A percentile compares a stretch with the other conserved stretches of the same genome.
phyloP scores from a whole-genome alignment of 1,139 yeast genomes.

The Pichia sp. region DNA sequence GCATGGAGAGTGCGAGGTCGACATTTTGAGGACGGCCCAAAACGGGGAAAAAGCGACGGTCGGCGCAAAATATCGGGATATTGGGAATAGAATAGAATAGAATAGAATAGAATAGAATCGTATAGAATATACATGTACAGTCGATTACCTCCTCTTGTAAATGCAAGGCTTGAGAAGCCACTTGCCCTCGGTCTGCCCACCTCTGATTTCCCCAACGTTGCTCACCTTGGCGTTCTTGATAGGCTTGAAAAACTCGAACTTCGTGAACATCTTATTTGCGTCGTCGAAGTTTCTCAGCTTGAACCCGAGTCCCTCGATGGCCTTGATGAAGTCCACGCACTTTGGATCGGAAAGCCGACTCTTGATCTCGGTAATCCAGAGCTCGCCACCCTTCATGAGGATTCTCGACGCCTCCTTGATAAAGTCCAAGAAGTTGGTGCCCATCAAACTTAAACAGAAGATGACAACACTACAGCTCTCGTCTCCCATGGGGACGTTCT shows the following conservation, averaged over 20 bases:
- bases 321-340: constrained; percentile 73
- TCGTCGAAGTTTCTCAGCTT: constrained; percentile 87
- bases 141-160: constrained; percentile 71
- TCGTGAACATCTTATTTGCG: constrained; percentile 85
- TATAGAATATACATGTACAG: not conserved
- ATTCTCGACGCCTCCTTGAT: constrained; percentile 85
- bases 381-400: constrained; percentile 83
- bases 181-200: constrained; percentile 66
- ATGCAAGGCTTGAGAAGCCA: constrained; percentile 95
- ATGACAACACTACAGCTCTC: constrained; percentile 78
- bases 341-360: constrained; percentile 72
- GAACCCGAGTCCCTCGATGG: constrained; percentile 73
- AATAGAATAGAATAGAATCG: no score
- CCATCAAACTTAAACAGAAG: constrained; percentile 94
- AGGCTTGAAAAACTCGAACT: constrained; percentile 92
- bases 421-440: constrained; percentile 91
- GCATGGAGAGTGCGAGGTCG: no score
- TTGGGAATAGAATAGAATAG: no score
- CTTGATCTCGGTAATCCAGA: constrained; percentile 97
- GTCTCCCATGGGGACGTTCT: constrained; percentile 78
- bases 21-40: no score
- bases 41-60: no score
- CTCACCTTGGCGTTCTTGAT: constrained; percentile 60
- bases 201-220: constrained; percentile 45
- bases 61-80: no score